Base-by-base conservation (phyloP, 805 yeast species). In the Wickerhamiella spandovensis region DNA sequence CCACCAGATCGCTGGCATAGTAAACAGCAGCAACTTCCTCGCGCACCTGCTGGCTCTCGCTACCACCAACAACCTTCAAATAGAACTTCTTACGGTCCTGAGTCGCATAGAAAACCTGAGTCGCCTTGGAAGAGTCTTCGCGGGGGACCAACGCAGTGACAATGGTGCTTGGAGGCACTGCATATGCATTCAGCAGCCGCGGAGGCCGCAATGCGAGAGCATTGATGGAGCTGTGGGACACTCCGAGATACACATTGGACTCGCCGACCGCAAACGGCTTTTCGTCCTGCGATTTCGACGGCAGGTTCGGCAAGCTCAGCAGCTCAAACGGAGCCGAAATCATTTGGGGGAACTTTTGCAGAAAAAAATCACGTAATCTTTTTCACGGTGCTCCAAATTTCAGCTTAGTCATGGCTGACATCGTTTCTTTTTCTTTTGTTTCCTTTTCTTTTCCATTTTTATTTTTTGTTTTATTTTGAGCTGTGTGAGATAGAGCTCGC, bases 201-300 rank as follows among this genome's bases (percentile, higher is more conserved):
- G 70, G 68, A 20, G 70, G 70, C 8, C 53, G 49, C 17, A 65
- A 49, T 1, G 59, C 46, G 37, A 62, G 58, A 22, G 56, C 51
- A 23, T 57, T 51, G 10, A 66, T 49, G 9, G 65, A 61, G 45
- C 64, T 55, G 28, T 59, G 60, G 4, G 68, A 61, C 18, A 65
- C 55, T 13, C 67, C 70, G 5, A 66, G 50, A 48, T 52, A 56
- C 1, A 58, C 43, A 28, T 20, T 18, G 5, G 47, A 35, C 7
- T 46, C 54, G 2, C 47, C 54, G 12, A 52, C 50, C 20, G 43
- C 22, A 4, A 53, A 48, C 2, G 57, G 48, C 2, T 44, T 17
- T 7, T 23, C n/a, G n/a, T 10, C 12, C 4, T 38, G 43, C 6
- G 32, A 8, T 15, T 47, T 46, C 5, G 48, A 28, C 6, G 51